Percentiles rank a stretch among this genome's conserved stretches.
Conservation (phyloP, 2,329 filamentous ascomycete species). For the Clarireedia paspali region DNA sequence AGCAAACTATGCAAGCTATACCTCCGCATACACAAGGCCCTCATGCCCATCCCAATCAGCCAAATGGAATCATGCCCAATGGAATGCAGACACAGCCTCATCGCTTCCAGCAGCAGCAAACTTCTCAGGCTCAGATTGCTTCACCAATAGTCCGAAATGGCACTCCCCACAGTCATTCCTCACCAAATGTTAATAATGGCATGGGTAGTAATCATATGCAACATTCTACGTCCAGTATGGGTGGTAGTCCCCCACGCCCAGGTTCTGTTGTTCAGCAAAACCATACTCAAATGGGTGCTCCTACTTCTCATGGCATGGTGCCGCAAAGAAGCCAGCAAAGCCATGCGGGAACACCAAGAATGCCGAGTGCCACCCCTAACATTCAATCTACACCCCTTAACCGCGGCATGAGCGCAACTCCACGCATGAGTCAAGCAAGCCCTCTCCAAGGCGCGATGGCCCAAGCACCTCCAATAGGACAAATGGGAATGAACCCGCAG, state of each 20-base stretch:
- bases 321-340: conserved; percentile 59
- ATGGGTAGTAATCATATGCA: conserved; percentile 48
- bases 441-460: conserved; percentile 53
- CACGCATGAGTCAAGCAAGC: conserved; percentile 55
- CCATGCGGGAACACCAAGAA: conserved; percentile 56
- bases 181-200: conserved; percentile 48
- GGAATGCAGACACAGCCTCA: conserved; percentile 31
- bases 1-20: conserved; percentile 10
- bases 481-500: conserved; percentile 41
- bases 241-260: conserved; percentile 58
- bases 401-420: conserved; percentile 47
- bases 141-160: conserved; percentile 60
- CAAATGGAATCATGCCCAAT: conserved; percentile 36
- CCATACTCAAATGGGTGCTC: conserved; percentile 46
- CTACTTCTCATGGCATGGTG: conserved; percentile 56
- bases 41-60: conserved; percentile 36
- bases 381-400: conserved; percentile 55
- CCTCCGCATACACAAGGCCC: conserved; percentile 28
- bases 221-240: conserved; percentile 58
- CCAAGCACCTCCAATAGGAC: conserved; percentile 47
- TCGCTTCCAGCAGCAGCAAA: conserved; percentile 36
- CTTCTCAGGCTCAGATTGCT: conserved; percentile 55
- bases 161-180: conserved; percentile 57
- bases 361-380: conserved; percentile 54
- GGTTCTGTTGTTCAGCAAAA: conserved; percentile 55